phyloP scores from a whole-genome alignment of 345 rosid genomes.

The Conringia planisiliqua region DNA sequence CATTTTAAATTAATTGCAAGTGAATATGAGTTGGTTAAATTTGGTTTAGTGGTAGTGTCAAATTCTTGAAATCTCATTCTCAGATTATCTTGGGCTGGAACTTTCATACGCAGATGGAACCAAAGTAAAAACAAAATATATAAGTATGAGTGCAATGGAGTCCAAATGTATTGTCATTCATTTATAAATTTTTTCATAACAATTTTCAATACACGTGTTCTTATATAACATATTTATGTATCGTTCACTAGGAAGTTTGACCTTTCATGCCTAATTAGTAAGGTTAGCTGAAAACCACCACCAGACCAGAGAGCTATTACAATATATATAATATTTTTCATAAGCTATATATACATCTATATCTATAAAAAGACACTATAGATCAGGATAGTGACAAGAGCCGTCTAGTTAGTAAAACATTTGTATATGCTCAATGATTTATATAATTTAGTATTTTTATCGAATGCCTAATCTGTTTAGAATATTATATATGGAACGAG shows the following conservation, averaged over 20 bases:
- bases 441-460: background rate
- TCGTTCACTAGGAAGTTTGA: background rate
- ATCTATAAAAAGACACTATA: background rate
- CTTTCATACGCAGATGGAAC: background rate
- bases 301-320: background rate
- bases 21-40: background rate
- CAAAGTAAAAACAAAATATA: background rate
- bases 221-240: background rate
- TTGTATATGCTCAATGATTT: background rate
- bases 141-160: background rate
- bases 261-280: background rate
- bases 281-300: background rate
- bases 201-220: background rate
- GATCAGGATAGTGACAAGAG: background rate
- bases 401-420: background rate
- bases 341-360: background rate
- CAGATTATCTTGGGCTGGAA: background rate
- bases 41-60: slow-evolving; percentile 2
- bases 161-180: background rate
- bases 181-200: background rate
- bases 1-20: background rate
- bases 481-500: background rate
- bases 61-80: background rate
- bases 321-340: background rate
- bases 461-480: background rate